A percentile compares a stretch with the other conserved stretches of the same genome.
Evolutionary conservation across 208 protist genomes (phyloP).

Genomic region (Plasmodiophora brassicae): DNA sequence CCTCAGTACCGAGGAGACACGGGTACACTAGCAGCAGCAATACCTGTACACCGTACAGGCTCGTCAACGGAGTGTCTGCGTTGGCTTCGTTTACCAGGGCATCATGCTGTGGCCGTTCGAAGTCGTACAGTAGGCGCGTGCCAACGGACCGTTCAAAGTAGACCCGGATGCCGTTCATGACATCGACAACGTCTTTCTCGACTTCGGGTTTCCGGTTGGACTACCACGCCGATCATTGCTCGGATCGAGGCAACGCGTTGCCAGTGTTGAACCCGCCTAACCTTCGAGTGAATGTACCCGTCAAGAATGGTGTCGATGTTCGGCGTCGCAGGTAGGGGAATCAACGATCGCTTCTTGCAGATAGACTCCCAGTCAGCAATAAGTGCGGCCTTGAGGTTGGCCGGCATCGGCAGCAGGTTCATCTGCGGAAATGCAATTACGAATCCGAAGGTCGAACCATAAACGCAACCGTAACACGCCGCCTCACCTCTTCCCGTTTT

Average conservation of each 20-base stretch:
- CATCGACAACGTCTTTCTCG: slow-evolving; percentile 16
- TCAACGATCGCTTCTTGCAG: neutral
- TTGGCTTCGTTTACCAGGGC: neutral
- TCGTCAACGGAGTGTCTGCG: neutral
- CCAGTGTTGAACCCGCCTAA: too few species aligned
- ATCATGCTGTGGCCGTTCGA: neutral
- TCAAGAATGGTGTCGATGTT: slow-evolving; percentile 22
- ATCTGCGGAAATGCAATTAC: slow-evolving; percentile 5
- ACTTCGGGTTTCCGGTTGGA: neutral
- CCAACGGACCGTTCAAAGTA: neutral
- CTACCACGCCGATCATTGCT: too few species aligned
- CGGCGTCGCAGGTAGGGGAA: neutral
- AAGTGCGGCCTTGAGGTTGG: neutral
- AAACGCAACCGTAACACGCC: neutral
- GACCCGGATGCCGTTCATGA: slow-evolving; percentile 8
- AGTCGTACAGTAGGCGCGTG: slow-evolving; percentile 2
- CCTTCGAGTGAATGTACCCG: neutral
- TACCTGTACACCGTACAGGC: neutral
- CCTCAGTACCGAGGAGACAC: neutral
- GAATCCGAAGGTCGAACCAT: neutral
- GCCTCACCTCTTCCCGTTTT: neutral
- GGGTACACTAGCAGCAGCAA: neutral
- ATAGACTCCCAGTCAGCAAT: slow-evolving; percentile 24
- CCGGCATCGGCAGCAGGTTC: neutral
- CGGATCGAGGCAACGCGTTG: too few species aligned